phyloP scores from a whole-genome alignment of 495 filamentous ascomycete species.

The Schizothecium vesticola region DNA sequence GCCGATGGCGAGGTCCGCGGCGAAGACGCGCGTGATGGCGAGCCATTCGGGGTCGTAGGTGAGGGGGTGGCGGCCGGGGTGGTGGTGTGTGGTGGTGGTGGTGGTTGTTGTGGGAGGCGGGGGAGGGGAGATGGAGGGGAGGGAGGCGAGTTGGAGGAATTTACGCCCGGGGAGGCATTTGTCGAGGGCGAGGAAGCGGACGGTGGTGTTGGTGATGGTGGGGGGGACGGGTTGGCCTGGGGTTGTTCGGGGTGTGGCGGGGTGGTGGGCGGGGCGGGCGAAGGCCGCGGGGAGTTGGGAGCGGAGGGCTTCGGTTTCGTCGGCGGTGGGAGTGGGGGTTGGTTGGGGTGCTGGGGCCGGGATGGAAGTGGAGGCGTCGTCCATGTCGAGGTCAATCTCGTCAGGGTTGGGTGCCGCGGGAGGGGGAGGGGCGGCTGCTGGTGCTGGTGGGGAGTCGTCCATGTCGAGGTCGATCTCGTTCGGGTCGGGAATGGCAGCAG shows the following conservation, averaged over 20 bases:
- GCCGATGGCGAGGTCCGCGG: constrained; percentile 54
- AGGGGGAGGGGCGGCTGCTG: neutral
- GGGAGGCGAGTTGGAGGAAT: constrained; percentile 70
- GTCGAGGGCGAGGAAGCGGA: constrained; percentile 82
- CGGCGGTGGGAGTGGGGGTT: neutral
- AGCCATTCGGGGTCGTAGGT: constrained; percentile 94
- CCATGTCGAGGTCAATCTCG: constrained; percentile 44
- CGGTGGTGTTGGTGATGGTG: constrained; percentile 65
- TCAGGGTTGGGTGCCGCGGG: constrained; percentile 9
- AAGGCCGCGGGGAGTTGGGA: constrained; percentile 65
- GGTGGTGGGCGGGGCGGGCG: constrained; percentile 34
- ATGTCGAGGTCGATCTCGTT: neutral
- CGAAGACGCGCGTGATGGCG: constrained; percentile 80
- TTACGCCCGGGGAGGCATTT: constrained; percentile 73
- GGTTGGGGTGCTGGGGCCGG: constrained; percentile 1
- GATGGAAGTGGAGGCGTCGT: constrained; percentile 33
- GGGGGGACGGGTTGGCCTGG: constrained; percentile 44
- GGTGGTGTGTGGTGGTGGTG: constrained; percentile 42
- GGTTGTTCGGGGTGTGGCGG: constrained; percentile 18
- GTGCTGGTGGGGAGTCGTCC: neutral
- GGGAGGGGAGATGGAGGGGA: constrained; percentile 10
- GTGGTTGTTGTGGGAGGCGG: constrained; percentile 10
- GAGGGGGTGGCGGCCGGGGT: constrained; percentile 41
- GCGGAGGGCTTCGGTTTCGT: constrained; percentile 52
- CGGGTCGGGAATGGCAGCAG: neutral